phyloP scores from a whole-genome alignment of 768 basidiomycete species.

The Boletus vinaceobasis region DNA sequence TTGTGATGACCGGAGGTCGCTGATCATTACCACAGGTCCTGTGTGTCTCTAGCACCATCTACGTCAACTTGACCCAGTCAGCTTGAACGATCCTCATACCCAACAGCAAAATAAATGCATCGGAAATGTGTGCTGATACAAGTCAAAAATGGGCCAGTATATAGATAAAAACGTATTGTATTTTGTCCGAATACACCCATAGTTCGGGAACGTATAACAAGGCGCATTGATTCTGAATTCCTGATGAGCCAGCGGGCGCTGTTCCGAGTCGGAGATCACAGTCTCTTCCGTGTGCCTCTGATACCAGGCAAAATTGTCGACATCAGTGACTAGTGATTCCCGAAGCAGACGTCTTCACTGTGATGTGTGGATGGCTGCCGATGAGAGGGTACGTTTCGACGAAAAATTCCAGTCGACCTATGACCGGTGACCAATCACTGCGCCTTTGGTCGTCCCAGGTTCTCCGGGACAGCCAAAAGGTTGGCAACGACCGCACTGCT shows the following conservation, averaged over 20 bases:
- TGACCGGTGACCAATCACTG: background rate
- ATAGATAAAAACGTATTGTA: background rate
- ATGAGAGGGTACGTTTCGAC: background rate
- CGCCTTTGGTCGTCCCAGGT: constrained; percentile 8
- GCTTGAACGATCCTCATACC: constrained; percentile 1
- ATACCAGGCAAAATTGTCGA: background rate
- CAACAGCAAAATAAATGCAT: background rate
- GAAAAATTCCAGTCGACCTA: background rate
- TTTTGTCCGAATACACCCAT: background rate
- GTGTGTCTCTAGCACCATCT: constrained; percentile 24
- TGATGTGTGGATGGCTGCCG: too few species aligned
- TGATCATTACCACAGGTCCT: constrained; percentile 19
- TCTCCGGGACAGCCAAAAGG: constrained; percentile 34
- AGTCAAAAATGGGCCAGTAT: background rate
- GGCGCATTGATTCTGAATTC: background rate
- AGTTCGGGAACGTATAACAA: too few species aligned
- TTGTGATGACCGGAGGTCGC: background rate
- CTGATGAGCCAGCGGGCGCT: too few species aligned
- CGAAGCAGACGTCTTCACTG: background rate
- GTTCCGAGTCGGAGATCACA: background rate
- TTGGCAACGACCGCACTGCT: constrained; percentile 52
- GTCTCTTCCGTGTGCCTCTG: background rate
- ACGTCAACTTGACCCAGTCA: constrained; percentile 18
- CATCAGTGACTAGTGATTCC: background rate
- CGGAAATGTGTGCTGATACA: background rate